phyloP scores from a whole-genome alignment of 2,329 filamentous ascomycete species.

The Ascochyta koolunga region DNA sequence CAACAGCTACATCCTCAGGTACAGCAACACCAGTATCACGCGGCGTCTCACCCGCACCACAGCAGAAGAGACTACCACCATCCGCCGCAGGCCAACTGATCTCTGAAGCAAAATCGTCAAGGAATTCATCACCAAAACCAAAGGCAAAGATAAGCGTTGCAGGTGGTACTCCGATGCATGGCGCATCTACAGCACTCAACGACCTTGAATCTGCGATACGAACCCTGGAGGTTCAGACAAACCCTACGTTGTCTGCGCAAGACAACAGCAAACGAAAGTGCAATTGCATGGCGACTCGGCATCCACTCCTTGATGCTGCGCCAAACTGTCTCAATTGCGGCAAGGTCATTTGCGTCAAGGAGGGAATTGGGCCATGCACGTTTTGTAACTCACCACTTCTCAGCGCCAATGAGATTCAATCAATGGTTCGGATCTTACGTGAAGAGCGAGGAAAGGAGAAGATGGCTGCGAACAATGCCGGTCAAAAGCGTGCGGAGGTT shows the following conservation, averaged over 20 bases:
- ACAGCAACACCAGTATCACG: conserved; percentile 44
- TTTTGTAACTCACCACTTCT: conserved; percentile 82
- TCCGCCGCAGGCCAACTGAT: conserved; percentile 80
- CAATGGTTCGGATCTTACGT: conserved; percentile 81
- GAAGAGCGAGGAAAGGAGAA: conserved; percentile 87
- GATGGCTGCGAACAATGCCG: conserved; percentile 78
- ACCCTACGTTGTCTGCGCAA: conserved; percentile 69
- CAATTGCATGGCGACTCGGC: conserved; percentile 84
- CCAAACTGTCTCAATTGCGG: conserved; percentile 93
- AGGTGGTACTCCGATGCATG: conserved; percentile 82
- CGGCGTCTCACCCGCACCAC: conserved; percentile 52
- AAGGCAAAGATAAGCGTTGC: conserved; percentile 74
- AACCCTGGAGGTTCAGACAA: conserved; percentile 87
- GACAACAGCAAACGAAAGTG: conserved; percentile 70
- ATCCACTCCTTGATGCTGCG: conserved; percentile 86
- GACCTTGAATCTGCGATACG: conserved; percentile 80
- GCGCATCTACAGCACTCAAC: conserved; percentile 74
- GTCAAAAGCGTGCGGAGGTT: conserved; percentile 70
- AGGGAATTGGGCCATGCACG: conserved; percentile 92
- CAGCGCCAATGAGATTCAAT: conserved; percentile 74
- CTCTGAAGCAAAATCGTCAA: conserved; percentile 70
- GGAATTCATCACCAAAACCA: conserved; percentile 58
- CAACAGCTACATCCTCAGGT: conserved; percentile 35
- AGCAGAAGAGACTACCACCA: conserved; percentile 61
- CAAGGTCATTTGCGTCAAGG: conserved; percentile 93